Percentiles rank a stretch among this genome's conserved stretches.
Conservation (phyloP, 2,329 filamentous ascomycete species). For the Eurotiales sp. region DNA sequence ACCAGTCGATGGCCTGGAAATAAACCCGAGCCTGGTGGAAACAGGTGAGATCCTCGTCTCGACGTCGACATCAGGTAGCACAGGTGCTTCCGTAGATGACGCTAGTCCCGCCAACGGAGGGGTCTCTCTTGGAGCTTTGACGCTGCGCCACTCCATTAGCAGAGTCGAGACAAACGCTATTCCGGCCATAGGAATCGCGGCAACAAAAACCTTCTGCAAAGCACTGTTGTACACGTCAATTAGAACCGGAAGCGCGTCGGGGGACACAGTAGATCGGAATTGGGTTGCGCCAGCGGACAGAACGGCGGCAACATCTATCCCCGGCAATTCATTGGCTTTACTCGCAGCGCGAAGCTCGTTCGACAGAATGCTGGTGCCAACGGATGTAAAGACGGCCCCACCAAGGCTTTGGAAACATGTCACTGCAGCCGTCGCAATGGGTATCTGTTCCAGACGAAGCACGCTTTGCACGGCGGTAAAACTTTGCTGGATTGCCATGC, state of each 20-base stretch:
- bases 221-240: slow-evolving; percentile 14
- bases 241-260: slow-evolving; percentile 9
- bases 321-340: slow-evolving; percentile 18
- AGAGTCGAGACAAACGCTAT: slow-evolving; percentile 13
- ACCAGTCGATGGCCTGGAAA: neutral
- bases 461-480: slow-evolving; percentile 21
- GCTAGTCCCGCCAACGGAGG: neutral
- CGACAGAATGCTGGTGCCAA: slow-evolving; percentile 28
- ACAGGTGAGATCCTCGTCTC: slow-evolving; percentile 14
- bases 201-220: slow-evolving; percentile 14
- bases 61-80: slow-evolving; percentile 13
- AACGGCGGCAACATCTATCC: slow-evolving; percentile 10
- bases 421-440: slow-evolving; percentile 23
- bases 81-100: neutral
- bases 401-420: slow-evolving; percentile 23
- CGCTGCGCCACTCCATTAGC: slow-evolving; percentile 15
- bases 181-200: slow-evolving; percentile 12
- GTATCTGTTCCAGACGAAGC: slow-evolving; percentile 25
- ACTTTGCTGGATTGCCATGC: slow-evolving; percentile 20
- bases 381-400: slow-evolving; percentile 29
- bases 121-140: slow-evolving; percentile 1
- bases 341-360: slow-evolving; percentile 26
- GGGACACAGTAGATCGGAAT: slow-evolving; percentile 11
- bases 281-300: slow-evolving; percentile 14
- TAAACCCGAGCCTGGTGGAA: slow-evolving; percentile 5